phyloP scores from a whole-genome alignment of 129 eudicot species.

The Tagetes erecta region DNA sequence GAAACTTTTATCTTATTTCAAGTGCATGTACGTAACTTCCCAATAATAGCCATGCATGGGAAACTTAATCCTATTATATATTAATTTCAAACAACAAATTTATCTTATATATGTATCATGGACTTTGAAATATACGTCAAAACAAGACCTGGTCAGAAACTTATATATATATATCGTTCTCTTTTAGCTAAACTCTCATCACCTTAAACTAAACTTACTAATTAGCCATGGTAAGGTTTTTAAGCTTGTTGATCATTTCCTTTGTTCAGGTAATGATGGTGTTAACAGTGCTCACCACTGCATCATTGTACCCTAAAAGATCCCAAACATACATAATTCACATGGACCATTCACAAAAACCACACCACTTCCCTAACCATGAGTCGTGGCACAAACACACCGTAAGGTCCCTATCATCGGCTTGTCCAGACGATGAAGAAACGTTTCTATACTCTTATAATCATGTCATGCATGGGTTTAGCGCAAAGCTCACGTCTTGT shows the following conservation, averaged over 20 bases:
- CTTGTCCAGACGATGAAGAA: constrained; percentile 18
- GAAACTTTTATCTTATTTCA: not conserved
- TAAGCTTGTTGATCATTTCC: not conserved
- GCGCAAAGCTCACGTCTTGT: constrained; percentile 39
- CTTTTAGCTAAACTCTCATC: not conserved
- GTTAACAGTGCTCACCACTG: constrained; percentile 11
- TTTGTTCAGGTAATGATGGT: constrained; percentile 14
- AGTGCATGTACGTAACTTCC: too few relatives aligned
- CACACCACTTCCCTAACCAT: constrained; percentile 31
- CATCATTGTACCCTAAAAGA: constrained; percentile 14
- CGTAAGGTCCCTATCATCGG: constrained; percentile 22
- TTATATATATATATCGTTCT: constrained; percentile 14
- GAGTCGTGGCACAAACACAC: constrained; percentile 40
- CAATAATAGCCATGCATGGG: too few relatives aligned
- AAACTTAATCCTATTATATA: too few relatives aligned
- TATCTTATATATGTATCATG: not conserved
- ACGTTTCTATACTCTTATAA: constrained; percentile 37
- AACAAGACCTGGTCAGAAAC: not conserved
- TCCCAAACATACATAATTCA: constrained; percentile 41
- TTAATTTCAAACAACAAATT: not conserved
- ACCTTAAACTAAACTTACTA: not conserved
- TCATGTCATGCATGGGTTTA: constrained; percentile 44
- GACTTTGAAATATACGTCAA: constrained; percentile 22
- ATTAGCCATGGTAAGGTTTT: constrained; percentile 20
- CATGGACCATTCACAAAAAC: constrained; percentile 44